These are phyloP conservation scores for Pterocarpus santalinus DNA, from an alignment of 306 rosid genomes.

Conservation along the genomic window DNA sequence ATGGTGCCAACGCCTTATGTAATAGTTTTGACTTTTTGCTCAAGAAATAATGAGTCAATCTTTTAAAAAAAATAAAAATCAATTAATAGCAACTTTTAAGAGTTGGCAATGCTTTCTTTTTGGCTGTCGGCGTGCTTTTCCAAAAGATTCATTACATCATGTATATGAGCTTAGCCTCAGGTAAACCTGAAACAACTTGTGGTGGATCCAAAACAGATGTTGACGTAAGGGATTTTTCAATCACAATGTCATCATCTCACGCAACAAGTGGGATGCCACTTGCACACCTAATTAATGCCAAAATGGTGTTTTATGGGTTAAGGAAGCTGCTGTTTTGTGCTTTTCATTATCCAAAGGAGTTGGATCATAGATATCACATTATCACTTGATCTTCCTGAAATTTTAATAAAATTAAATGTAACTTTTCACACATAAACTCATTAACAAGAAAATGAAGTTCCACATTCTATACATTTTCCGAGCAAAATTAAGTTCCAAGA, in stretches of 20 bases:
- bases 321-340: not conserved
- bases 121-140: not conserved
- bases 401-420: not conserved
- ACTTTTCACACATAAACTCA: not conserved
- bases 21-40: not conserved
- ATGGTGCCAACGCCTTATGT: not conserved
- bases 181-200: slow-evolving; percentile 24
- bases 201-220: slow-evolving; percentile 39
- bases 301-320: not conserved
- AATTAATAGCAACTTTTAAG: not conserved
- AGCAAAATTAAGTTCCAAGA: slow-evolving; percentile 14
- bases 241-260: slow-evolving; percentile 24
- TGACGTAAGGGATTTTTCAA: slow-evolving; percentile 36
- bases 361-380: not conserved
- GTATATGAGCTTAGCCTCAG: not conserved
- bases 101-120: not conserved
- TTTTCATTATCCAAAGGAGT: slow-evolving; percentile 13
- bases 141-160: slow-evolving; percentile 35
- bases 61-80: not conserved
- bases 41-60: not conserved
- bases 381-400: not conserved
- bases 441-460: not conserved
- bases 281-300: slow-evolving; percentile 39
- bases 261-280: slow-evolving; percentile 39
- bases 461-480: not conserved